Percentiles rank a stretch among this genome's conserved stretches.
Conservation (phyloP, 2,329 filamentous ascomycete species). For the Phyllosticta citriasiana region DNA sequence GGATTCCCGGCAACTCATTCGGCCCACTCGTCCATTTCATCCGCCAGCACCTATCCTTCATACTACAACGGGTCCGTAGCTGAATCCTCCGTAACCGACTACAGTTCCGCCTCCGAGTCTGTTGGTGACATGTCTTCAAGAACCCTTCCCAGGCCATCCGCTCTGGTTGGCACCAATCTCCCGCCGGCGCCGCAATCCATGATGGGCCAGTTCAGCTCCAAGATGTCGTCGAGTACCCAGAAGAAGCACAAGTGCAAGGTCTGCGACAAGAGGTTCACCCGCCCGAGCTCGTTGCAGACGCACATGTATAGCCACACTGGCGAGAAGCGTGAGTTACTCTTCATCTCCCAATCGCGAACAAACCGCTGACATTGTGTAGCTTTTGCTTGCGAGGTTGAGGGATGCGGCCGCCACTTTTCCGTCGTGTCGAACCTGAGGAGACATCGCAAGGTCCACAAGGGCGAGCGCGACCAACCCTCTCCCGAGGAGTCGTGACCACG, state of each 20-base stretch:
- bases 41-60: conserved; percentile 64
- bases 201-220: conserved; percentile 98
- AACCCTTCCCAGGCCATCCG: conserved; percentile 71
- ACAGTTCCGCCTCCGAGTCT: conserved; percentile 80
- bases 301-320: conserved; percentile 99
- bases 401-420: conserved; percentile 91
- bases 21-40: conserved; percentile 81
- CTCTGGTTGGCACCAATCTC: conserved; percentile 47
- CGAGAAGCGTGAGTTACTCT: conserved; percentile 74
- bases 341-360: conserved; percentile 11
- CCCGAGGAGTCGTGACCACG: conserved; percentile 34
- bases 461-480: conserved; percentile 45
- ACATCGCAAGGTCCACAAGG: conserved; percentile 93
- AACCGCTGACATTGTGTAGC: conserved; percentile 42
- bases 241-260: conserved; percentile 99
- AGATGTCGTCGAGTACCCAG: conserved; percentile 87
- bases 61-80: conserved; percentile 78
- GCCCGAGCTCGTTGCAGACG: conserved; percentile 87
- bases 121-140: conserved; percentile 71
- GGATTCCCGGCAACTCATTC: conserved; percentile 82
- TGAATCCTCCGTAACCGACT: conserved; percentile 79
- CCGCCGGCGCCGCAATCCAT: conserved; percentile 88
- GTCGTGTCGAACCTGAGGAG: conserved; percentile 91
- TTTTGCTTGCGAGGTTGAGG: conserved; percentile 87
- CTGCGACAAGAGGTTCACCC: conserved; percentile 93